phyloP scores from a whole-genome alignment of 441 rosid genomes.

The Syzygium malaccense region DNA sequence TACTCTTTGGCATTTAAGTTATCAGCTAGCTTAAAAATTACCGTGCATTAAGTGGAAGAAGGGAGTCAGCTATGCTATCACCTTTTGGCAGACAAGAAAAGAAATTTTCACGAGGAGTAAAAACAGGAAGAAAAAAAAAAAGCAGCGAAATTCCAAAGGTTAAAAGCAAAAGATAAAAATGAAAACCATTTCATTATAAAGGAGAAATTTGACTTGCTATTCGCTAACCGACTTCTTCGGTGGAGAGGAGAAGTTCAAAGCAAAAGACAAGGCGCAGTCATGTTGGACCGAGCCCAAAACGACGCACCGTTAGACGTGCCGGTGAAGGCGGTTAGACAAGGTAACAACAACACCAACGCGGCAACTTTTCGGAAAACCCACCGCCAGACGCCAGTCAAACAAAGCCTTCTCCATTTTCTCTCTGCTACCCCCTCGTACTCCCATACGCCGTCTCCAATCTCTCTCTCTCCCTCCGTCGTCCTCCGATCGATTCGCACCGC shows the following conservation, averaged over 20 bases:
- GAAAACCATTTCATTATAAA: not conserved
- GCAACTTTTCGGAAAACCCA: not conserved
- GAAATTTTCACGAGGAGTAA: not conserved
- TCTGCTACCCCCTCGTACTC: not conserved
- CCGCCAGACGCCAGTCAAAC: not conserved
- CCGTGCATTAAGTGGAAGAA: not conserved
- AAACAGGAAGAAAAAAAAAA: rapidly evolving
- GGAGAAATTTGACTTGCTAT: not conserved
- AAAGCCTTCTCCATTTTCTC: not conserved
- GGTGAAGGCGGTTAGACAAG: not conserved
- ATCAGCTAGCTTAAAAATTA: not conserved
- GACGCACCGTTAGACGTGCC: not conserved
- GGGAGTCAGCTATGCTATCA: rapidly evolving
- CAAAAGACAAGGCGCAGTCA: not conserved
- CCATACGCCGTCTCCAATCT: not conserved
- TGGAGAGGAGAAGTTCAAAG: not conserved
- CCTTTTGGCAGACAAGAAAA: not conserved
- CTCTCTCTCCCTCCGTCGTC: not conserved
- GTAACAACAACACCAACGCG: not conserved
- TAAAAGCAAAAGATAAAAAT: not conserved
- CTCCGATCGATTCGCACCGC: not conserved
- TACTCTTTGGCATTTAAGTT: not conserved
- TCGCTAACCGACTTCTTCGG: not conserved
- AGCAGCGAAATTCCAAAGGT: not conserved
- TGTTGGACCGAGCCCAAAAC: not conserved